Base-by-base conservation (phyloP, 805 yeast species). In the Lachancea kluyveri region DNA sequence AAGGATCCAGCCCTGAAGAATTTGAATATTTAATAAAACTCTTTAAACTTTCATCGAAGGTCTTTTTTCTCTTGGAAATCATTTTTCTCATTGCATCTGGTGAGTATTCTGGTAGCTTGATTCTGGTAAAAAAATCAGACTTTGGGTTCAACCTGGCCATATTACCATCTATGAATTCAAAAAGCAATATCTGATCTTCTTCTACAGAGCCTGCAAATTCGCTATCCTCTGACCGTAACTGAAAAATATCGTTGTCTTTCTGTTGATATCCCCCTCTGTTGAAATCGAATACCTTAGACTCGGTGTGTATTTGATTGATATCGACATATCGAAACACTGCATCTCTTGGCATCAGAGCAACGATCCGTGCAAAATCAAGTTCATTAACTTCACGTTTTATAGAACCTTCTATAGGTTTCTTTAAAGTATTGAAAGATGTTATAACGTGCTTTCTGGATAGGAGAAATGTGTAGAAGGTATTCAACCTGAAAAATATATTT, bases 301-400 rank as follows among this genome's bases (percentile, higher is more conserved):
- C 67, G 3, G 55, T 49, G 5, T 52, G 54, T 8, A 77, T 49
- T 43, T 78, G 88, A 46, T 79, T 79, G 50, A 80, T 86, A 52
- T 88, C 95, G 26, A 81, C 77, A 52, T 83, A 88, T 30, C 76
- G 82, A 46, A 78, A 77, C 2, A 75, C 60, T 8, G 83, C 72
- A 29, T 82, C 90, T 17, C 70, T 62, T 0, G 95, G 95, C 2
- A 83, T 52, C 6, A 87, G 47, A 6, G 62, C 68, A 26, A 67
- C 71, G 19, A 88, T 66, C 35, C 68, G 65, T 1, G 94, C 83
- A 21, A 81, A 67, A 52, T 85, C 94, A 7, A 64, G 56, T 8
- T 58, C 48, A 1, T 65, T 60, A 10, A 74, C 46, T 6, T 57
- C 57, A 15, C 76, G 48, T n/a, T 60, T 59, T 3, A 77, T 52